Conservation (phyloP, 495 filamentous ascomycete species). For the Pseudevernia furfuracea region DNA sequence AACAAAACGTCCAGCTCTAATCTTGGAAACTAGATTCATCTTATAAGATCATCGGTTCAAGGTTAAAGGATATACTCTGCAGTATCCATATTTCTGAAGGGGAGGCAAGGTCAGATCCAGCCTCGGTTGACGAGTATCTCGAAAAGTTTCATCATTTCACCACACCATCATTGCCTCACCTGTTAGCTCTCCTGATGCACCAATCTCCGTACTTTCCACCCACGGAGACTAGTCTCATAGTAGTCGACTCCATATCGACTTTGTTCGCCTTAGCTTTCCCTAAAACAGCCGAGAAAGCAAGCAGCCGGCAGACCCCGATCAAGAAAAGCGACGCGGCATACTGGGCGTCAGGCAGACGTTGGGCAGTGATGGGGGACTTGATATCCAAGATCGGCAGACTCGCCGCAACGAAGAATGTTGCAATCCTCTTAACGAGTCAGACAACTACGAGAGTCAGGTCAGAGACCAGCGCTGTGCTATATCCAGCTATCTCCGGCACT, state of each 20-base stretch:
- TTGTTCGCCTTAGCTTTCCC: slow-evolving; percentile 69
- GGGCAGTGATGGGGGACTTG: slow-evolving; percentile 52
- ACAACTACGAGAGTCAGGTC: slow-evolving; percentile 58
- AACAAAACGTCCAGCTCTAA: neutral
- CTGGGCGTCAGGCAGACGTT: slow-evolving; percentile 55
- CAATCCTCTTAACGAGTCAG: slow-evolving; percentile 63
- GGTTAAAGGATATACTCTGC: slow-evolving; percentile 35
- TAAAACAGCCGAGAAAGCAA: slow-evolving; percentile 29
- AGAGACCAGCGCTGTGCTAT: slow-evolving; percentile 57
- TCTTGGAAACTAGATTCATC: slow-evolving; percentile 38
- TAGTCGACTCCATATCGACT: slow-evolving; percentile 69
- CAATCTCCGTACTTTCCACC: slow-evolving; percentile 55
- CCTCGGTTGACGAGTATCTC: slow-evolving; percentile 17
- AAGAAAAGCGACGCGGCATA: slow-evolving; percentile 39
- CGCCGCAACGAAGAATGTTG: slow-evolving; percentile 58
- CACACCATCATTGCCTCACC: slow-evolving; percentile 57
- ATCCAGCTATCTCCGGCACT: slow-evolving; percentile 56
- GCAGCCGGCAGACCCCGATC: slow-evolving; percentile 18
- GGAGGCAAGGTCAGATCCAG: slow-evolving; percentile 11
- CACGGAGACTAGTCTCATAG: slow-evolving; percentile 51
- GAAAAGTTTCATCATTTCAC: slow-evolving; percentile 42
- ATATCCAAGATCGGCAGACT: slow-evolving; percentile 54
- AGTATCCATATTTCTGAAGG: slow-evolving; percentile 1
- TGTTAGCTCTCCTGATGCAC: slow-evolving; percentile 63
- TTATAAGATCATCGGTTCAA: slow-evolving; percentile 35